Evolutionary conservation across 2,329 filamentous ascomycete genomes (phyloP), one percentile per base, ranked within the genome.

Genomic region (Fusarium decemcellulare): DNA sequence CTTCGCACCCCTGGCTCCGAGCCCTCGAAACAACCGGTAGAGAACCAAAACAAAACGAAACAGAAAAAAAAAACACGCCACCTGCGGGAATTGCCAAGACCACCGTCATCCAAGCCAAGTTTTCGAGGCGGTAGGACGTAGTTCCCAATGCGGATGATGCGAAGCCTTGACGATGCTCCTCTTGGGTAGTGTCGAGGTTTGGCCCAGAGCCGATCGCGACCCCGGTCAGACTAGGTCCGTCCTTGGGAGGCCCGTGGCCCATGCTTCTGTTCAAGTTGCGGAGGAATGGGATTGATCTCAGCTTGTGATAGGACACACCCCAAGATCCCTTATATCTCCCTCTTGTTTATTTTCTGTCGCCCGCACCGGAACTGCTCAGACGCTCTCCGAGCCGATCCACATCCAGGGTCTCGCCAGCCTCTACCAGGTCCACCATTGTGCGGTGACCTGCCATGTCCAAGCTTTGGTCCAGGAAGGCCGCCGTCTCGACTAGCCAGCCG

Each of bases 401-500:
- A 29, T 72, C 72, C 54, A 85, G 70, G 50, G 67, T 63, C 32
- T 62, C 65, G 23, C 76, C 74, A 5, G 69, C 71, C 68, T 84
- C 81, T 11, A 88, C 83, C 46, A 87, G 72, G 34, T 76, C 69
- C 14, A 86, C 76, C 36, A 88, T 70, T 56, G 70, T 78, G 67
- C 77, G 75, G 72, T 88, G 82, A 8, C 76, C 76, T 32, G 76
- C 71, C 50, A 84, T 74, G 53, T 80, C 75, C 11, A 81, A 56
- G 16, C 71, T 73, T 16, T 69, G 63, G 40, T 76, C 76, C 5
- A 86, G 76, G 32, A 81, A 80, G 16, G 68, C 73, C 7, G 82
- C 84, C 71, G 78, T 85, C 40, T 85, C 84, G 36, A 85, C 78
- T 16, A 90, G 77, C 83, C 86, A 90, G 56, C 88, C 88, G 72